A percentile compares a stretch with the other conserved stretches of the same genome.
phyloP scores from a whole-genome alignment of 2,329 filamentous ascomycete genomes.

The Aspergillus japonicus region DNA sequence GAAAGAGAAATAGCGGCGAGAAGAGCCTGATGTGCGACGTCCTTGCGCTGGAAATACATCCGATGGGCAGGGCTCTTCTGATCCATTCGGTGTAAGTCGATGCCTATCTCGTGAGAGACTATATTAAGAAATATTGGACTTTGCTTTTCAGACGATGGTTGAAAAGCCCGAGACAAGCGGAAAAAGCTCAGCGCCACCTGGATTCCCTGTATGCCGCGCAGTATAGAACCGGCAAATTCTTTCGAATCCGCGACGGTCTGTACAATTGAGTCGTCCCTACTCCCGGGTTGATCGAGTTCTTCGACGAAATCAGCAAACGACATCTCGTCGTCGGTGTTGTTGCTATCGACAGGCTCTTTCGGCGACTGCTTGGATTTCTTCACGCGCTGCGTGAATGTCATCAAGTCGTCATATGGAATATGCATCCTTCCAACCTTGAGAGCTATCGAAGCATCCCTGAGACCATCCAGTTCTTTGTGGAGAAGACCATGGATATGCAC shows the following conservation, averaged over 20 bases:
- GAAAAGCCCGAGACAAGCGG: constrained; percentile 77
- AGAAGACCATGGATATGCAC: constrained; percentile 90
- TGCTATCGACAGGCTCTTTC: constrained; percentile 32
- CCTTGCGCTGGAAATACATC: constrained; percentile 94
- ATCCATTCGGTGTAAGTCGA: constrained; percentile 89
- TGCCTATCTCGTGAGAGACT: constrained; percentile 92
- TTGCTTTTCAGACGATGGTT: constrained; percentile 64
- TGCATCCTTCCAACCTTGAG: constrained; percentile 89
- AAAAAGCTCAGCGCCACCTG: constrained; percentile 93
- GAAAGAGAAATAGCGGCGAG: constrained; percentile 90
- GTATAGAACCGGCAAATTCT: constrained; percentile 83
- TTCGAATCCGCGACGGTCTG: constrained; percentile 88
- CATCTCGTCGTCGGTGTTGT: constrained; percentile 56
- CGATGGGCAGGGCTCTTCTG: constrained; percentile 90
- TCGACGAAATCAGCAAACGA: constrained; percentile 71
- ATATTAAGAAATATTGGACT: constrained; percentile 78
- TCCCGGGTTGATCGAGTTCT: constrained; percentile 69
- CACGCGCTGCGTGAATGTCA: constrained; percentile 42
- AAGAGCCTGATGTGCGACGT: constrained; percentile 91
- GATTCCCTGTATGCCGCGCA: constrained; percentile 92
- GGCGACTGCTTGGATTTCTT: constrained; percentile 36
- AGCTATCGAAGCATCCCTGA: constrained; percentile 85
- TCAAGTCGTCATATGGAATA: constrained; percentile 84
- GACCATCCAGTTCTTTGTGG: constrained; percentile 78
- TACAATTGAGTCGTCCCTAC: constrained; percentile 65